Percentiles rank a stretch among this genome's conserved stretches.
phyloP scores from a whole-genome alignment of 768 basidiomycete species.

The Solioccasus polychromus region DNA sequence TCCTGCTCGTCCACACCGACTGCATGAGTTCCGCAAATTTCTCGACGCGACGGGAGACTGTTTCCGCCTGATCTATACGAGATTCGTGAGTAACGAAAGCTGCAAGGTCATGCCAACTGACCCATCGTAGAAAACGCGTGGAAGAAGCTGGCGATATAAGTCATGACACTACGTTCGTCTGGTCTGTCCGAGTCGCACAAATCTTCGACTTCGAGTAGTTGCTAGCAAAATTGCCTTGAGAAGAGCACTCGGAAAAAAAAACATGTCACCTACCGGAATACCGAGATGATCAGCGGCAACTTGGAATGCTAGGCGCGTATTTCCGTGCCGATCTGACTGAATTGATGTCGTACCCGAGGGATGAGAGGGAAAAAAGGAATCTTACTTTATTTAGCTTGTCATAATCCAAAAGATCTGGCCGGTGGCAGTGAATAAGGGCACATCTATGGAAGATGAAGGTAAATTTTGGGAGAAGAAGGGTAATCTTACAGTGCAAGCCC shows the following conservation, averaged over 20 bases:
- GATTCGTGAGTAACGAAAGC: neutral
- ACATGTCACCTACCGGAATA: constrained; percentile 68
- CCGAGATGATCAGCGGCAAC: constrained; percentile 85
- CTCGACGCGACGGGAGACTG: constrained; percentile 87
- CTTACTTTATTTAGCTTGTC: constrained; percentile 77
- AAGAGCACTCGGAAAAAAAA: neutral
- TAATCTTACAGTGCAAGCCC: constrained; percentile 84
- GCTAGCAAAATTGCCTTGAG: constrained; percentile 42
- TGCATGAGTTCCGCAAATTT: constrained; percentile 97
- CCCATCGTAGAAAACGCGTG: constrained; percentile 98
- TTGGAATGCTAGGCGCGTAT: constrained; percentile 84
- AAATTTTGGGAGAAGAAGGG: neutral
- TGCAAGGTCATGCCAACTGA: constrained; percentile 34
- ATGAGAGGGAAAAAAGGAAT: neutral
- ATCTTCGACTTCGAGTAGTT: constrained; percentile 95
- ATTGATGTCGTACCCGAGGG: constrained; percentile 9
- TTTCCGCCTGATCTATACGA: constrained; percentile 84
- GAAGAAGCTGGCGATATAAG: constrained; percentile 96
- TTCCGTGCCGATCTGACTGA: constrained; percentile 74
- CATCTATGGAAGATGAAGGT: constrained; percentile 55
- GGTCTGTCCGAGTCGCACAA: constrained; percentile 83
- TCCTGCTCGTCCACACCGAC: constrained; percentile 81
- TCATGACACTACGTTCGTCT: constrained; percentile 97
- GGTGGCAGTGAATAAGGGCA: constrained; percentile 95
- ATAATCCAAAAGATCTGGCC: constrained; percentile 93